A percentile compares a stretch with the other conserved stretches of the same genome.
Evolutionary conservation across 495 filamentous ascomycete species (phyloP).

Genomic region (Astrothelium macrocarpum): DNA sequence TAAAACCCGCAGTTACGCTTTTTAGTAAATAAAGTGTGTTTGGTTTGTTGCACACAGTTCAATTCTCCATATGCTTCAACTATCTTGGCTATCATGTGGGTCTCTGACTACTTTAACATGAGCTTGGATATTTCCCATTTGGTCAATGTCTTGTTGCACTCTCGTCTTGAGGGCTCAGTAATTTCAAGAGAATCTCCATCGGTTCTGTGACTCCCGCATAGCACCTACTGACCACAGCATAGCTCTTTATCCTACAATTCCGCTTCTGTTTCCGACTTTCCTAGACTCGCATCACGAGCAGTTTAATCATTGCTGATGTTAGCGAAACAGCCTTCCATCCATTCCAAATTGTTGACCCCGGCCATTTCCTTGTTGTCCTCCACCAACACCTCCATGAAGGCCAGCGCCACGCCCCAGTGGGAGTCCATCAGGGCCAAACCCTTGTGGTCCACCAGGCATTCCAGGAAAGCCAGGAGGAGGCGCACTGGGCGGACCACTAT

Average conservation of each 20-base stretch:
- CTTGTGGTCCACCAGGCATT: background rate
- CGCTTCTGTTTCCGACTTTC: background rate
- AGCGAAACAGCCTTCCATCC: slow-evolving; percentile 1
- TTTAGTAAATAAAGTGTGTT: no score
- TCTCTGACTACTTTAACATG: background rate
- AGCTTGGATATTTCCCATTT: background rate
- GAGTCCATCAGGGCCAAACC: background rate
- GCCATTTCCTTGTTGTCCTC: background rate
- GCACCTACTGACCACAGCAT: background rate
- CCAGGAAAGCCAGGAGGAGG: slow-evolving; percentile 1
- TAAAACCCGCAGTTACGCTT: no score
- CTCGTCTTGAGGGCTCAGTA: background rate
- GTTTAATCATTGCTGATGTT: background rate
- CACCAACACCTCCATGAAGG: background rate
- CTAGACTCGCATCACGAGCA: background rate
- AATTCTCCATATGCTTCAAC: no score
- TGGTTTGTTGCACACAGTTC: no score
- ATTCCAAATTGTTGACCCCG: background rate
- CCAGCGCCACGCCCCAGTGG: background rate
- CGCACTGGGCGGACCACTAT: background rate
- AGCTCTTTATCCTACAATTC: background rate
- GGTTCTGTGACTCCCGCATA: background rate
- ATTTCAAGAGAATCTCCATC: background rate
- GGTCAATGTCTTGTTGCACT: background rate
- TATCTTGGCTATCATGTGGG: background rate